These are phyloP conservation scores for Pichia sp. DNA, from an alignment of 1,139 yeast species.

Conservation along the genomic window DNA sequence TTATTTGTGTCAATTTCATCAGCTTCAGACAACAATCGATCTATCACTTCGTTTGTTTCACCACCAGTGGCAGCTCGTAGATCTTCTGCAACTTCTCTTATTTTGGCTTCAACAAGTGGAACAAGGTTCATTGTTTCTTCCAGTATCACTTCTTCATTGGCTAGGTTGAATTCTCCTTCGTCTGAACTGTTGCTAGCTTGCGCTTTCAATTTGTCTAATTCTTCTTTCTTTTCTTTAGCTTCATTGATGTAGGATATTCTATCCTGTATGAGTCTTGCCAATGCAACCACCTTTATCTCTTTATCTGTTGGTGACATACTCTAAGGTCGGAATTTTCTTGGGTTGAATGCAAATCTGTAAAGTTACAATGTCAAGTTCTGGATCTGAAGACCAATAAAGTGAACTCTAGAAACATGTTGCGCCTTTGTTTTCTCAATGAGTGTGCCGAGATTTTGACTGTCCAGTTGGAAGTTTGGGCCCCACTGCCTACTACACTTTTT, in stretches of 20 bases:
- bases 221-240: conserved; percentile 56
- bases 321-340: too few relatives aligned
- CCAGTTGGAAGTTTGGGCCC: too few relatives aligned
- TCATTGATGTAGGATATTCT: conserved; percentile 64
- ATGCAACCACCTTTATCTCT: conserved; percentile 74
- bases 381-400: too few relatives aligned
- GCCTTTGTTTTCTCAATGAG: too few relatives aligned
- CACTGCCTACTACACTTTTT: too few relatives aligned
- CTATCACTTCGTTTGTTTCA: conserved; percentile 6
- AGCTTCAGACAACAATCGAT: conserved; percentile 8
- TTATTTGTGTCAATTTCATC: neutral
- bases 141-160: conserved; percentile 42
- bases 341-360: too few relatives aligned
- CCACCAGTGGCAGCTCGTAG: conserved; percentile 15
- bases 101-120: conserved; percentile 28
- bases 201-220: conserved; percentile 44
- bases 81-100: conserved; percentile 24
- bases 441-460: too few relatives aligned
- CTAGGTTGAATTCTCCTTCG: conserved; percentile 63
- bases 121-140: conserved; percentile 31
- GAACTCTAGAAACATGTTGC: too few relatives aligned
- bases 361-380: too few relatives aligned
- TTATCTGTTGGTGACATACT: conserved; percentile 73
- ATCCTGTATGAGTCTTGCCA: conserved; percentile 74
- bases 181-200: conserved; percentile 39